phyloP scores from a whole-genome alignment of 306 rosid genomes.

The Ziziphus jujuba region DNA sequence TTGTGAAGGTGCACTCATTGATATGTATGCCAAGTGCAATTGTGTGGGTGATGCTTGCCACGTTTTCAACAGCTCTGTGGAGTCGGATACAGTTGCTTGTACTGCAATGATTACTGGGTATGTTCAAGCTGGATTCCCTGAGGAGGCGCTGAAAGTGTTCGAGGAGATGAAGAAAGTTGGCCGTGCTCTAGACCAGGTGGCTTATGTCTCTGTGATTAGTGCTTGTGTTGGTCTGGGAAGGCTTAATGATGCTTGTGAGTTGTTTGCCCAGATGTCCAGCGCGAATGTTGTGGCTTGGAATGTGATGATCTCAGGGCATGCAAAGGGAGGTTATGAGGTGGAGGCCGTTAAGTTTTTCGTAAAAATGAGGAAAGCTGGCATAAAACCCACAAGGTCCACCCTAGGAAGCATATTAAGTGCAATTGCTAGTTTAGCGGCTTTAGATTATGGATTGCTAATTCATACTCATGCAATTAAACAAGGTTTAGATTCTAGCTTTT shows the following conservation, averaged over 20 bases:
- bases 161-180: slow-evolving; percentile 52
- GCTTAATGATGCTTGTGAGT: slow-evolving; percentile 40
- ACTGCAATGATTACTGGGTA: slow-evolving; percentile 72
- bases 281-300: slow-evolving; percentile 83
- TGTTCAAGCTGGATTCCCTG: slow-evolving; percentile 47
- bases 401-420: slow-evolving; percentile 83
- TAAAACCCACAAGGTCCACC: slow-evolving; percentile 74
- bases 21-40: slow-evolving; percentile 65
- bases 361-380: slow-evolving; percentile 50
- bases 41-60: slow-evolving; percentile 43
- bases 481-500: slow-evolving; percentile 64
- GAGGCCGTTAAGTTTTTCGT: slow-evolving; percentile 54
- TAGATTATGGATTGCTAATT: slow-evolving; percentile 57
- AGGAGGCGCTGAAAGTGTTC: slow-evolving; percentile 56
- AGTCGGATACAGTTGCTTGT: slow-evolving; percentile 53
- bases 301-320: slow-evolving; percentile 85
- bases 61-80: slow-evolving; percentile 37
- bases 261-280: slow-evolving; percentile 50
- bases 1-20: slow-evolving; percentile 60
- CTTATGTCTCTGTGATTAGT: slow-evolving; percentile 55
- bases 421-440: slow-evolving; percentile 42
- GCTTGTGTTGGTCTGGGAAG: slow-evolving; percentile 49
- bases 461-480: slow-evolving; percentile 67
- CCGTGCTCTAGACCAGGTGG: slow-evolving; percentile 53
- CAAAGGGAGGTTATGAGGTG: slow-evolving; percentile 45